Base-by-base conservation (phyloP, 2,329 filamentous ascomycete species). In the Colletotrichum orbiculare region DNA sequence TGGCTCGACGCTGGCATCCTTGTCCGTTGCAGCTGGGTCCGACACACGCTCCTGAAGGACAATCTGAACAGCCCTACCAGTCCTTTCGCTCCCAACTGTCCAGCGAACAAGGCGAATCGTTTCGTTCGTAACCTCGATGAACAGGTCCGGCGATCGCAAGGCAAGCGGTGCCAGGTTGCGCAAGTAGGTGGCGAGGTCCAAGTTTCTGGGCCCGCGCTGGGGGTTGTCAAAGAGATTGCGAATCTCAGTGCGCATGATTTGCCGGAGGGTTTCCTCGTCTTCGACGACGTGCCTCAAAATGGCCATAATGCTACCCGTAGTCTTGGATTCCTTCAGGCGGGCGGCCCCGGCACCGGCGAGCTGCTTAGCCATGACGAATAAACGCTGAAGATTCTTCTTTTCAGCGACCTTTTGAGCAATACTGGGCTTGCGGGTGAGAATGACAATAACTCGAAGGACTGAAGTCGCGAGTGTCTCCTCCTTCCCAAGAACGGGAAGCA, bases 331-430 rank as follows among this genome's bases (percentile, higher is more conserved):
- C 66, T 80, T 83, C 9, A 99, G 85, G 59, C 90, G 90, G 59
- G 91, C 87, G 37, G 93, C 92, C 7, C 92, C 91, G 37, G 89
- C 86, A 34, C 91, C 92, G 17, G 93, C 90, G 64, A 98, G 87
- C 75, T 98, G 95, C 76, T 96, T 97, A 62, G 95, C 89, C 92
- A 98, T 97, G 55, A 97, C 87, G 77, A 99, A 98, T 25, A 99
- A 82, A 35, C 93, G 87, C 73, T 96, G 92, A 53, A 99, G 83
- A 71, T 97, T 96, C 74, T 90, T 91, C 80, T 94, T 97, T 74
- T 97, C 91, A 6, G 93, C 92, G 50, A 98, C 85, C 48, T 86
- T 82, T 68, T 88, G 86, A 2, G 96, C 94, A 67, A 96, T 84
- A 12, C 87, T 82, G 54, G 93, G 90, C 65, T 88, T 87, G 25